Evolutionary conservation across 1,139 yeast species (phyloP).

Genomic region (Kurtzmaniella quercitrusa): DNA sequence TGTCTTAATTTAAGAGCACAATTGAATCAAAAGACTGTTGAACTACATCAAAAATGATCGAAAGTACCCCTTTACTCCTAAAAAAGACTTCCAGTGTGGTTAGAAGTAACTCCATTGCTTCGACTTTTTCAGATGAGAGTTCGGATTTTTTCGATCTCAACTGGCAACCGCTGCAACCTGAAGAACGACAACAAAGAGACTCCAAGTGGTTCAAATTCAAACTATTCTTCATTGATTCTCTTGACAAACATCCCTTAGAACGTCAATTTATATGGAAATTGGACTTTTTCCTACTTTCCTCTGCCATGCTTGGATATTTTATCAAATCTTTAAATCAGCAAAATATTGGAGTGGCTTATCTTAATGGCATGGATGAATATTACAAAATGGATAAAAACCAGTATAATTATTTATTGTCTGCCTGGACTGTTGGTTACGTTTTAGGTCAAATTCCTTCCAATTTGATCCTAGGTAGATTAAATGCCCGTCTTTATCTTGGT

Average conservation of each 20-base stretch:
- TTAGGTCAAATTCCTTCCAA: conserved; percentile 8
- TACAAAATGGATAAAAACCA: conserved; percentile 10
- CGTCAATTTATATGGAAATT: conserved; percentile 7
- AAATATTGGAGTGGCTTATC: conserved; percentile 8
- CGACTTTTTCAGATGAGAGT: not conserved
- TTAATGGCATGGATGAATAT: conserved; percentile 10
- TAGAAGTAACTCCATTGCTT: not conserved
- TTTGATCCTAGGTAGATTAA: conserved; percentile 3
- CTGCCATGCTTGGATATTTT: conserved; percentile 8
- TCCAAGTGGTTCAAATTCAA: conserved; percentile 4
- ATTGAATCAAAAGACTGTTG: too few species aligned
- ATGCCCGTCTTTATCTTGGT: conserved; percentile 9
- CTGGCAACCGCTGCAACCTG: not conserved
- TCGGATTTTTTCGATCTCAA: not conserved
- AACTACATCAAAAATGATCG: too few species aligned
- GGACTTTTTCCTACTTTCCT: conserved; percentile 6
- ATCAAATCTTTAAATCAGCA: conserved; percentile 9
- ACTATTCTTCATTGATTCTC: conserved; percentile 6
- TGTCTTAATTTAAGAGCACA: too few species aligned
- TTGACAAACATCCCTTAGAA: conserved; percentile 9
- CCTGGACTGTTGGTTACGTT: conserved; percentile 10
- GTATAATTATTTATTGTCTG: conserved; percentile 7
- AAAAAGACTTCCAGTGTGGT: not conserved
- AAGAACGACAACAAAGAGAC: not conserved
- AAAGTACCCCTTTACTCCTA: not conserved